Evolutionary conservation across 768 basidiomycete species (phyloP).

Genomic region (Austroboletus festivus): DNA sequence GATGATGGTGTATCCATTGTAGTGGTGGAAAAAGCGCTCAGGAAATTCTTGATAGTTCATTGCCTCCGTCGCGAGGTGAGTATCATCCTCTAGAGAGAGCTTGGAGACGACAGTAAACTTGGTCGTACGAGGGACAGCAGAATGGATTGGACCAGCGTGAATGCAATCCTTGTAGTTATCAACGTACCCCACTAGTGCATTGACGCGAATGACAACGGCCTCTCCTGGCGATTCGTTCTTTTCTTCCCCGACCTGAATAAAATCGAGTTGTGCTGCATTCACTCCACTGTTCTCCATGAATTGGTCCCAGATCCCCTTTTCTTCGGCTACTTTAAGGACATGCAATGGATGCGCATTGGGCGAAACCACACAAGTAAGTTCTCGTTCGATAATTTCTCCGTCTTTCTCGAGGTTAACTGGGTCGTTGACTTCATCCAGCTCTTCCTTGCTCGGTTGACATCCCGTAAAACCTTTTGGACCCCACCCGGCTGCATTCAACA

Average conservation of each 20-base stretch:
- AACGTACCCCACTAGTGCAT: constrained; percentile 15
- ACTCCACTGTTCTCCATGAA: not conserved
- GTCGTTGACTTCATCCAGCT: constrained; percentile 1
- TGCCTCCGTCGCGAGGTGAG: constrained; percentile 34
- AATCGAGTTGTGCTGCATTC: not conserved
- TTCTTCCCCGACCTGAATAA: no score
- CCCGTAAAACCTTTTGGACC: constrained; percentile 9
- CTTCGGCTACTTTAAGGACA: not conserved
- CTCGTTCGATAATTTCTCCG: constrained; percentile 18
- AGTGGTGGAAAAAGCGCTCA: constrained; percentile 28
- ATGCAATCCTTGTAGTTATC: constrained; percentile 7
- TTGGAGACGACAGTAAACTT: constrained; percentile 45
- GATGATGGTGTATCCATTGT: constrained; percentile 23
- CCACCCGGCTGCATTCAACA: constrained; percentile 13
- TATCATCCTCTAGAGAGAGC: constrained; percentile 38
- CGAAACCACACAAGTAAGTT: constrained; percentile 12
- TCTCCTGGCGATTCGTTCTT: not conserved
- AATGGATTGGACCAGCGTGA: not conserved
- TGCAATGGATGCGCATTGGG: not conserved
- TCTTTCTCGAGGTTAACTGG: not conserved
- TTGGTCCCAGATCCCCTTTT: not conserved
- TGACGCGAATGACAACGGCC: constrained; percentile 7
- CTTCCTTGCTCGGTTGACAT: not conserved
- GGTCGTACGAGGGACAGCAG: constrained; percentile 27
- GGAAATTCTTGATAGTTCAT: constrained; percentile 28